These are phyloP conservation scores for Eutrema yunnanense DNA, from an alignment of 345 rosid species.

Conservation along the genomic window DNA sequence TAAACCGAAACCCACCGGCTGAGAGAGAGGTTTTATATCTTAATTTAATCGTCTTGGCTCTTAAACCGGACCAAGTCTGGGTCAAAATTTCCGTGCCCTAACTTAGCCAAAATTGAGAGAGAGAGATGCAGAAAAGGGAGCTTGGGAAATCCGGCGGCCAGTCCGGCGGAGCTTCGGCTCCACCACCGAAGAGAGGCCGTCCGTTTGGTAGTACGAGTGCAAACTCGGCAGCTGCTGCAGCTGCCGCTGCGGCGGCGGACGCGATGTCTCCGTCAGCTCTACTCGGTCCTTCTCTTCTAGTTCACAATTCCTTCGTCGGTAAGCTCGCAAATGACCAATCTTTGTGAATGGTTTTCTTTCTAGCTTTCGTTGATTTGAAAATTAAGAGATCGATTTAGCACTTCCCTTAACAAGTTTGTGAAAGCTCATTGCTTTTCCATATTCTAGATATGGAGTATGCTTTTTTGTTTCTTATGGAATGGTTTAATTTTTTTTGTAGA, in stretches of 20 bases:
- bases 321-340: conserved; percentile 21
- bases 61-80: conserved; percentile 8
- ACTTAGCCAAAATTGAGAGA: background rate
- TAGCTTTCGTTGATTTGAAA: background rate
- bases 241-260: conserved; percentile 47
- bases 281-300: conserved; percentile 87
- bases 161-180: conserved; percentile 56
- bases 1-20: background rate
- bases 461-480: background rate
- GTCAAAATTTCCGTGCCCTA: conserved; percentile 10
- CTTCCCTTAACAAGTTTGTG: background rate
- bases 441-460: background rate
- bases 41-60: too few relatives aligned
- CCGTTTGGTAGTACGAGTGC: conserved; percentile 72
- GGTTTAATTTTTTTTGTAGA: conserved; percentile 28
- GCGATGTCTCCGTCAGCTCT: conserved; percentile 59
- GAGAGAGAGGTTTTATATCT: too few relatives aligned
- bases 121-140: conserved; percentile 84
- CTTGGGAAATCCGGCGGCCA: conserved; percentile 62
- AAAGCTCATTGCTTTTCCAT: background rate
- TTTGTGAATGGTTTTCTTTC: background rate
- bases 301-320: conserved; percentile 89
- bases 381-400: background rate
- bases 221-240: conserved; percentile 35
- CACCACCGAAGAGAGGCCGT: conserved; percentile 78